Evolutionary conservation across 2,329 filamentous ascomycete species (phyloP), one percentile per base, ranked within the genome.

Genomic region (Pseudogymnoascus sp.): DNA sequence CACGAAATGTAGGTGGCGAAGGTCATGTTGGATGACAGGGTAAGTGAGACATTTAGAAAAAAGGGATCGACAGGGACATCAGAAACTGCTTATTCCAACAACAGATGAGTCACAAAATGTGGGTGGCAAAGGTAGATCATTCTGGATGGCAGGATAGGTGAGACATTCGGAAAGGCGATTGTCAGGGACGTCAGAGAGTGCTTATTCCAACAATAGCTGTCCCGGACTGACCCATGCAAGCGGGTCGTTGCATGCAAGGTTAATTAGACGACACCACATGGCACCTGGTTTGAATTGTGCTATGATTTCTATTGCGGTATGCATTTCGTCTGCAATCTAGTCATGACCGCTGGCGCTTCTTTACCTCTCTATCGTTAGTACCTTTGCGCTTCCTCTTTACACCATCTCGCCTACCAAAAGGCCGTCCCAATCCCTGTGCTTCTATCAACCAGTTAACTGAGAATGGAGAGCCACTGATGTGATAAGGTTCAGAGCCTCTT

Each of bases 301-400:
- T 39, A n/a, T 39, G 14, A 39, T 4, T 39, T 39, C 13, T 39
- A 39, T 6, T 39, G 36, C 36, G 6, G 36, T 39, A n/a, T 39
- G 36, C 36, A 39, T n/a, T 39, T 36, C 34, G 34, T 39, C 5
- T 16, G 36, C 14, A 39, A 36, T 36, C 34, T 62, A 62, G 41
- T 65, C n/a, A 65, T 23, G 8, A 61, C 34, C 60, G 41, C 65
- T 65, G 48, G 45, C 65, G 64, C 63, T 68, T 68, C 41, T 54
- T 67, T 36, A 28, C 62, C 60, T 31, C 61, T 28, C 51, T 48
- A 43, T 65, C 60, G 60, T 67, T 45, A 60, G 57, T 60, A 62
- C 64, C 60, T 64, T 64, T 65, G 13, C 63, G 39, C 65, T 68
- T 68, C 62, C 62, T 65, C 57, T 68, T 67, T 10, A 65, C 48